Conservation (phyloP, 805 yeast species). For the Starmerella bombicola region DNA sequence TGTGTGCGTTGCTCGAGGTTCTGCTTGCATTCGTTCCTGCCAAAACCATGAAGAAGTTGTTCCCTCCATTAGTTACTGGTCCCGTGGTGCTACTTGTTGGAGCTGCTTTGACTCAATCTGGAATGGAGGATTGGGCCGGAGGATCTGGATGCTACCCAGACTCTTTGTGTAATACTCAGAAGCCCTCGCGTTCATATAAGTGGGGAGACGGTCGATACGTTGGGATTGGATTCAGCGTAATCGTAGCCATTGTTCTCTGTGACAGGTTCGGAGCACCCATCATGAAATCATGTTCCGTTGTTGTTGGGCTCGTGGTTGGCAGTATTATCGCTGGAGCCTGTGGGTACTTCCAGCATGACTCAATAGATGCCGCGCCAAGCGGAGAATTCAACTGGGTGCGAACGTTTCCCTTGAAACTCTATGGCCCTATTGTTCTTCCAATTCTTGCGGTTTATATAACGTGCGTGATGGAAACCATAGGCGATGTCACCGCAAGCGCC, state of each 20-base stretch:
- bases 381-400: slow-evolving; percentile 81
- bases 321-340: slow-evolving; percentile 88
- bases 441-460: slow-evolving; percentile 71
- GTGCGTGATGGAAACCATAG: slow-evolving; percentile 84
- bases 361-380: slow-evolving; percentile 60
- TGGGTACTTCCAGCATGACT: slow-evolving; percentile 54
- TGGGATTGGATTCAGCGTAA: slow-evolving; percentile 80
- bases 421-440: slow-evolving; percentile 80
- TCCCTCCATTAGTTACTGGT: slow-evolving; percentile 88
- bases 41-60: slow-evolving; percentile 49
- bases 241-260: slow-evolving; percentile 54
- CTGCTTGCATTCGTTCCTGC: slow-evolving; percentile 69
- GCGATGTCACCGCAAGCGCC: slow-evolving; percentile 87
- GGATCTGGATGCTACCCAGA: slow-evolving; percentile 44
- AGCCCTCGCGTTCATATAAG: slow-evolving; percentile 41
- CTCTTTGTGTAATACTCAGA: slow-evolving; percentile 36
- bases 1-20: slow-evolving; percentile 66
- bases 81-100: slow-evolving; percentile 86
- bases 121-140: slow-evolving; percentile 78
- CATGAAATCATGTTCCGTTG: slow-evolving; percentile 88
- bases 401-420: slow-evolving; percentile 61
- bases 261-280: slow-evolving; percentile 90
- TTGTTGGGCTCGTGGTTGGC: slow-evolving; percentile 70
- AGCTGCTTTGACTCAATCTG: slow-evolving; percentile 50
- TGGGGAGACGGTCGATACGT: slow-evolving; percentile 84